Evolutionary conservation across 192 early-diverging fungal species (phyloP), one percentile per base, ranked within the genome.

Genomic region (Phycomyces blakesleeanus): DNA sequence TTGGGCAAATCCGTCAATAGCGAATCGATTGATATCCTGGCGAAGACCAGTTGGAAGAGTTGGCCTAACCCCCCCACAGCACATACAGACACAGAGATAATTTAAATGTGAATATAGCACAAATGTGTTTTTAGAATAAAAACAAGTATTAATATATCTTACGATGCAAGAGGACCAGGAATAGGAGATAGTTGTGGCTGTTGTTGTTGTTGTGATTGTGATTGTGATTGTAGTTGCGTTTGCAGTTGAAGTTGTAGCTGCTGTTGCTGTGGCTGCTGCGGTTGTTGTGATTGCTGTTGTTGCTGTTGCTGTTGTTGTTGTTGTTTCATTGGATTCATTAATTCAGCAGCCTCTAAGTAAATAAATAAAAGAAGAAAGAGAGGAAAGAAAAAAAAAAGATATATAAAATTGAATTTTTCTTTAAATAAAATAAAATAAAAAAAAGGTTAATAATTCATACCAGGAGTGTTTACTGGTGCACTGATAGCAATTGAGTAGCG

Each of bases 1-100:
- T 77, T 82, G 78, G 11, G 95, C 95, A 79, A 91, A 97, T 1
- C 80, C 92, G 62, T 91, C 88, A 56, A 93, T 90, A 8, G 80
- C 67, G 71, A 93, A 89, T 70, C 89, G 77, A 67, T 78, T 78
- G 51, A 94, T 86, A 64, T 92, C 85, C 57, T 84, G 64, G 72
- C 90, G 77, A 61, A 86, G 68, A 73, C 83, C 77, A 61, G 80
- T 44, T 57, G 79, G 80, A 55, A 81, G 64, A 47, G 70, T 47
- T 29, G 44, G 39, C 11, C 59, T 73, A 55, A 25, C 38, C n/a
- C n/a, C n/a, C n/a, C n/a, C n/a, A n/a, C n/a, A n/a, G n/a, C n/a
- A n/a, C n/a, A n/a, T n/a, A n/a, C n/a, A n/a, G n/a, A 69, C 26
- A 67, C 66, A 54, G 0, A 25, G 15, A 16, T 59, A 24, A 15